Evolutionary conservation across 371 early-diverging fungal genomes (phyloP), one percentile per base, ranked within the genome.

Genomic region (Lichtheimia ornata): DNA sequence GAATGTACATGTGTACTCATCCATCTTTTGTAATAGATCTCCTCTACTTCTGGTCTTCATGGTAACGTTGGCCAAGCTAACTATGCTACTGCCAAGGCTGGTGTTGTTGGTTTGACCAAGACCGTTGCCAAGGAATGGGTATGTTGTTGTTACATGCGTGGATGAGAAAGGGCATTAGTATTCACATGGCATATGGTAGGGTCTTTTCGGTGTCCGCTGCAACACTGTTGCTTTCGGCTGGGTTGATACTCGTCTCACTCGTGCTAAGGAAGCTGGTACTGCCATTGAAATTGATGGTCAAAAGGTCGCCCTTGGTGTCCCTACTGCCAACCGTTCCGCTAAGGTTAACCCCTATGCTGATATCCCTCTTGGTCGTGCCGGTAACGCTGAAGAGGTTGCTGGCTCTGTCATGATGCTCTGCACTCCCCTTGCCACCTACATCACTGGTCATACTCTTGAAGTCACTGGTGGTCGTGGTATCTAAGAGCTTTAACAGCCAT

Each of bases 401-500:
- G 84, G 83, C 25, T 82, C 84, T 44, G 76, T 87, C 66, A 59
- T 87, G 71, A 73, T 83, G 77, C 73, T 88, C 58, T 84, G 82
- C 79, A 77, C 84, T 56, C 87, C 87, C n/a, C 73, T 86, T 57
- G 72, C 85, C 11, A 71, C 74, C 58, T 88, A 85, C 63, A 64
- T 88, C 53, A 84, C 87, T 59, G 88, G 88, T 42, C 83, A 83
- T 54, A 85, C 85, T 45, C 73, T 88, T 58, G 85, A 87, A 76
- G 85, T 87, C 60, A 87, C 87, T 61, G 88, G 88, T 66, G 88
- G 88, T 64, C 82, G 81, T 71, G 88, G 88, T 57, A 88, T 88
- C 67, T 88, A 84, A 78, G 11, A 78, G 11, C 35, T 4, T 5
- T 28, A 7, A 28, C 28, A 27, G 5, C 27, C 27, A 27, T 27